Base-by-base conservation (phyloP, 306 rosid genomes). In the Rosa lucieae region DNA sequence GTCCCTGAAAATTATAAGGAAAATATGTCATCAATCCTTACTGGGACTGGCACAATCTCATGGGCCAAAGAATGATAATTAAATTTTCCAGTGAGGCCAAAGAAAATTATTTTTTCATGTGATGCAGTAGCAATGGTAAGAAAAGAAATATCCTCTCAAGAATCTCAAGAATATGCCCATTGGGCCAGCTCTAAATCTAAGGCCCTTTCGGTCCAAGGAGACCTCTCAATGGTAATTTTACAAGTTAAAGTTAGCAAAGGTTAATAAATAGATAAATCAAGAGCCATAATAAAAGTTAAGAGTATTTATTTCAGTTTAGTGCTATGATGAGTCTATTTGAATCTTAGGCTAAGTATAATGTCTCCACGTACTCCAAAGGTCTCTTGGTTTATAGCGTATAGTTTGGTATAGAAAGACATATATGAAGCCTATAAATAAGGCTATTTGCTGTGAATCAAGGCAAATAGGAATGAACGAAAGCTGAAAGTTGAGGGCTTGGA, bases 1-100 rank as follows among this genome's bases (percentile, higher is more conserved):
- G 93, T 59, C 97, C 99, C 99, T 95, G 97, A 82, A 81, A 92
- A 73, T 74, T 75, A 83, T 72, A 78, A 70, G 66, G 42, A 78
- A 46, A 48, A 65, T 80, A 21, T 7, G 23, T 23, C 72, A 74
- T 55, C 44, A 78, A 83, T 66, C 17, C 79, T 53, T 67, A 70
- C 82, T 44, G 52, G 29, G 59, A 32, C 59, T 21, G 52, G 10
- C 6, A 3, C 6, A 59, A 77, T 48, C 62, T 37, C 5, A 20
- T 1, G 61, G 21, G 40, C 37, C 48, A 83, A 74, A 35, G 42
- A 67, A 79, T 12, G 49, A 67, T 70, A 65, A 53, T 4, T 32
- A 35, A 71, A 62, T 35, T 67, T 72, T 67, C 37, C 39, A 63
- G 5, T 43, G 40, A 75, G 79, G 65, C 61, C 7, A 58, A 5